These are phyloP conservation scores for Fraxinus angustifolia DNA, from an alignment of 305 asterid species.

Conservation along the genomic window DNA sequence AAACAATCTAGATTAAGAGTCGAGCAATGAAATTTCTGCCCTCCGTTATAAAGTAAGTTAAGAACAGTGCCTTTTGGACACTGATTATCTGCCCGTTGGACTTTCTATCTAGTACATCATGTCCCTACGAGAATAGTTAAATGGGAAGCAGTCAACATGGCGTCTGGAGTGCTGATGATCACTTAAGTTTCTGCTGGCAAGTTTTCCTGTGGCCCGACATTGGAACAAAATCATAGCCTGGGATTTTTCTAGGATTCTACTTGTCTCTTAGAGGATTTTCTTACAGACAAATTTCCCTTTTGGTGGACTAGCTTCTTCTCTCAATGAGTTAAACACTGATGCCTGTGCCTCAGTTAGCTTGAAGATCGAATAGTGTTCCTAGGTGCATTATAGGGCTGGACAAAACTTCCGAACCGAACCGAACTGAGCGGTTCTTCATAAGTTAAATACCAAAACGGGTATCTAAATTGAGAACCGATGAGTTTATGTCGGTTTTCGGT, in stretches of 20 bases:
- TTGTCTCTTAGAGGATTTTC: slow-evolving; percentile 23
- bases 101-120: slow-evolving; percentile 20
- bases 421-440: no score
- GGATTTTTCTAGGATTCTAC: slow-evolving; percentile 19
- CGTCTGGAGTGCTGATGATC: slow-evolving; percentile 19
- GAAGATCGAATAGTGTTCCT: slow-evolving; percentile 1
- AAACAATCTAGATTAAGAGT: slow-evolving; percentile 23
- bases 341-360: slow-evolving; percentile 19
- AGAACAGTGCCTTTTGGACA: slow-evolving; percentile 11
- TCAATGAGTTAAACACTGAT: slow-evolving; percentile 20
- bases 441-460: no score
- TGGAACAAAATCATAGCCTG: slow-evolving; percentile 22
- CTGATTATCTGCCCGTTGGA: slow-evolving; percentile 19
- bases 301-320: slow-evolving; percentile 18
- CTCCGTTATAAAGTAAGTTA: slow-evolving; percentile 14
- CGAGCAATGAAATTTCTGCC: slow-evolving; percentile 20
- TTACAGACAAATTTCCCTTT: slow-evolving; percentile 14
- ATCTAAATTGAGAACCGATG: no score
- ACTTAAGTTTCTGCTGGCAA: slow-evolving; percentile 12
- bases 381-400: not conserved
- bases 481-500: no score
- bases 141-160: slow-evolving; percentile 21
- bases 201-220: slow-evolving; percentile 18
- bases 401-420: no score
- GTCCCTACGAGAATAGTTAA: not conserved